These are phyloP conservation scores for Pythium phragmitis DNA, from an alignment of 352 stramenopile genomes.

Conservation along the genomic window DNA sequence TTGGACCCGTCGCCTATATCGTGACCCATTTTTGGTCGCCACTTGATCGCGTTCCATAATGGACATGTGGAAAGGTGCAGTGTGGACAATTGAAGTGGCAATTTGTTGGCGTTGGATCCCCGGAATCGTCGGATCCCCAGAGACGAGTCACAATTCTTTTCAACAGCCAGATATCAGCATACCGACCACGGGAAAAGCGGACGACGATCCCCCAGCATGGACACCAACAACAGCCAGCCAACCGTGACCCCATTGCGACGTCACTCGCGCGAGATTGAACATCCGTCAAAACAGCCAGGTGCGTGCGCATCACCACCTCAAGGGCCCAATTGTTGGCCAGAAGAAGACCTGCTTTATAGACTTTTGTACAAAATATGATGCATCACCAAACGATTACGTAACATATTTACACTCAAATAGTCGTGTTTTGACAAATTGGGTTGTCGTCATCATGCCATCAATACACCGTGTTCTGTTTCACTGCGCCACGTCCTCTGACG, in stretches of 20 bases:
- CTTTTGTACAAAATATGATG: too few species aligned
- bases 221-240: not conserved
- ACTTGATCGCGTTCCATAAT: conserved; percentile 33
- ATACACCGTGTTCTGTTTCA: conserved; percentile 15
- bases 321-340: not conserved
- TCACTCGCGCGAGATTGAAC: conserved; percentile 29
- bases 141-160: not conserved
- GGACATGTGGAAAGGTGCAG: conserved; percentile 23
- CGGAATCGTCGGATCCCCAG: conserved; percentile 14
- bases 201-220: not conserved
- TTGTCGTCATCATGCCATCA: not conserved
- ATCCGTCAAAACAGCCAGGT: not conserved
- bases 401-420: too few species aligned
- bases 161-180: too few species aligned
- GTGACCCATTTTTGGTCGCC: conserved; percentile 12
- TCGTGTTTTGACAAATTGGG: not conserved
- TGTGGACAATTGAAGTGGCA: conserved; percentile 26
- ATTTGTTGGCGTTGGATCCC: conserved; percentile 19
- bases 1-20: not conserved
- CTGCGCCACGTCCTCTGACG: not conserved
- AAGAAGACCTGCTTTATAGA: too few species aligned
- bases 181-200: too few species aligned
- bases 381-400: too few species aligned
- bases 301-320: conserved; percentile 9
- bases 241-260: not conserved